phyloP scores from a whole-genome alignment of 2,329 filamentous ascomycete genomes.

The Microsporum canis region DNA sequence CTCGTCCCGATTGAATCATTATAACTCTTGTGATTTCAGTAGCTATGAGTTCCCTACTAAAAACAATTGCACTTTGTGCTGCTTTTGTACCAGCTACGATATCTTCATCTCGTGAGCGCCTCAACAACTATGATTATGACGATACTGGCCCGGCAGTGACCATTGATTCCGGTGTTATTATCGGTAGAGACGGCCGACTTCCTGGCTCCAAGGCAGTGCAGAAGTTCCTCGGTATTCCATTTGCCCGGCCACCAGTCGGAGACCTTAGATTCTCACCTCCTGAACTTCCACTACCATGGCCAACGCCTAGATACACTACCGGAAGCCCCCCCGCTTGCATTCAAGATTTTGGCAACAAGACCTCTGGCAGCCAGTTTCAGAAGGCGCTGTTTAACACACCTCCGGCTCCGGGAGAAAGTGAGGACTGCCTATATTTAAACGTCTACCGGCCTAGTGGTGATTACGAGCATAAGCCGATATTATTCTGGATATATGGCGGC shows the following conservation, averaged over 20 bases:
- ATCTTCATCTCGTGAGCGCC: background rate
- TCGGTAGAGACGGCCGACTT: background rate
- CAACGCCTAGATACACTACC: background rate
- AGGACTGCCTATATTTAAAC: constrained; percentile 6
- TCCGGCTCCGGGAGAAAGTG: background rate
- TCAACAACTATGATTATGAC: background rate
- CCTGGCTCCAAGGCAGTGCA: background rate
- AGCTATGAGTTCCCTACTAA: background rate
- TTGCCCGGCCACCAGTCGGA: background rate
- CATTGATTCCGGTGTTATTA: constrained; percentile 2
- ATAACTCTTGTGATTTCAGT: background rate
- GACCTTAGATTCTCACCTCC: background rate
- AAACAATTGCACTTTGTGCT: background rate
- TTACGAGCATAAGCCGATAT: background rate
- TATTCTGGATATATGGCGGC: constrained; percentile 5
- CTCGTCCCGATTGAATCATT: too few species aligned
- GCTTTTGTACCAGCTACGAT: background rate
- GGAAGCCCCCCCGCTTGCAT: background rate
- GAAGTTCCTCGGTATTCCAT: constrained; percentile 5
- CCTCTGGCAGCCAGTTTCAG: background rate
- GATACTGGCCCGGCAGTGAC: background rate
- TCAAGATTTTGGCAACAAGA: background rate
- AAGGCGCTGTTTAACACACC: background rate
- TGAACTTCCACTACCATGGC: background rate
- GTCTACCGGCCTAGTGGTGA: constrained; percentile 1